Evolutionary conservation across 768 basidiomycete species (phyloP), one percentile per base, ranked within the genome.

Genomic region (Botryobasidium botryosum): DNA sequence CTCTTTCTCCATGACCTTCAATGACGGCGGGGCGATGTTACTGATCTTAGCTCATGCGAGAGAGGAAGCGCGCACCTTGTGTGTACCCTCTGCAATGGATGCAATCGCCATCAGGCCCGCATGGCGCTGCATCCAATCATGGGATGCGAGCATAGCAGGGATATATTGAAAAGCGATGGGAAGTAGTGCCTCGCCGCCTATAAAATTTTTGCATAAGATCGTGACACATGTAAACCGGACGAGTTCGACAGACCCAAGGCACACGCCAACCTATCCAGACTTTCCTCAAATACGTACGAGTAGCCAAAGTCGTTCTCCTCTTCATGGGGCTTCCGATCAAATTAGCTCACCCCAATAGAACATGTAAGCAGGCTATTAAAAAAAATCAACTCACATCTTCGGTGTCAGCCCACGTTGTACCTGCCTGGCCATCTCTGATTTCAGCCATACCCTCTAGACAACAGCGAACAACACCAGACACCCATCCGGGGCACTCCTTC

Each of bases 51-150:
- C n/a, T n/a, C n/a, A n/a, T n/a, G n/a, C n/a, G n/a, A n/a, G n/a
- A n/a, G n/a, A n/a, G n/a, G n/a, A n/a, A n/a, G n/a, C n/a, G 51
- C 58, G 20, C 36, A 77, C 75, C 64, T 76, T 78, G 29, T 71
- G 74, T 0, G 82, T 84, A 2, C 87, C 87, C 60, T 90, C 87
- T 0, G 75, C 84, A 41, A 90, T 78, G 0, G 79, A 72, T 0
- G 83, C 83, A 46, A 92, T 79, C 0, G 84, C 83, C 73, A 87
- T 83, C 21, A 91, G 62, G 8, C 81, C 87, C 0, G 84, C 85
- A 53, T 91, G 85, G 24, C 86, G 67, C 23, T 75, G 69, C 43
- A 82, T 68, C 88, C 88, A 92, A 59, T 88, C 82, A 48, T 77
- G 78, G 45, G 72, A 77, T 0, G 70, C 71, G 46, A 90, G 66